Conservation (phyloP, 352 stramenopile genomes). For the Phytophthora hibernalis region DNA sequence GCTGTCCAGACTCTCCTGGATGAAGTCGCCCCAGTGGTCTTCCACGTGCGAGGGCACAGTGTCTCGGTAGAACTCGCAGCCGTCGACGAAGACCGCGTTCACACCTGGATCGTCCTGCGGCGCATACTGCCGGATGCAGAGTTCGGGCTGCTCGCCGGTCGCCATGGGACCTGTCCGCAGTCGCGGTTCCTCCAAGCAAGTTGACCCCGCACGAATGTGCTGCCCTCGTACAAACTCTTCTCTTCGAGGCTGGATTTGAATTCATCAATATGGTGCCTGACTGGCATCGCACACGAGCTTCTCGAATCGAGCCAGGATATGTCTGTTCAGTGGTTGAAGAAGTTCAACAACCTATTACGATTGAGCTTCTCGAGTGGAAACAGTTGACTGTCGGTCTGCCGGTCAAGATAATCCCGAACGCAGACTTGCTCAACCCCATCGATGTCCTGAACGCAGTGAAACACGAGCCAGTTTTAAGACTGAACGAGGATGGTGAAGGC, state of each 20-base stretch:
- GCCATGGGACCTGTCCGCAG: not conserved
- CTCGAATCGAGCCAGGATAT: not conserved
- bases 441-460: not conserved
- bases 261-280: too few species aligned
- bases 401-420: not conserved
- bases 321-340: not conserved
- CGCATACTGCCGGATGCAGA: slow-evolving; percentile 33
- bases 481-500: not conserved
- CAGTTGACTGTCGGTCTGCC: not conserved
- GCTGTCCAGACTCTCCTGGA: slow-evolving; percentile 36
- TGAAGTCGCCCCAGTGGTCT: slow-evolving; percentile 38
- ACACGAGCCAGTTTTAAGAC: not conserved
- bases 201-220: too few species aligned
- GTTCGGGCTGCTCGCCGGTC: slow-evolving; percentile 7
- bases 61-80: slow-evolving; percentile 33
- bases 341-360: not conserved
- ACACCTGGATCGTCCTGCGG: slow-evolving; percentile 27
- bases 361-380: not conserved
- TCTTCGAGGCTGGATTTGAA: too few species aligned
- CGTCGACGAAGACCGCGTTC: slow-evolving; percentile 36
- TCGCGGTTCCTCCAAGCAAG: too few species aligned
- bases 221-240: too few species aligned
- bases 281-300: not conserved
- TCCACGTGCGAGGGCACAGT: slow-evolving; percentile 19
- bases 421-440: not conserved